These are phyloP conservation scores for Syzygium jambos DNA, from an alignment of 345 rosid genomes.

Conservation along the genomic window DNA sequence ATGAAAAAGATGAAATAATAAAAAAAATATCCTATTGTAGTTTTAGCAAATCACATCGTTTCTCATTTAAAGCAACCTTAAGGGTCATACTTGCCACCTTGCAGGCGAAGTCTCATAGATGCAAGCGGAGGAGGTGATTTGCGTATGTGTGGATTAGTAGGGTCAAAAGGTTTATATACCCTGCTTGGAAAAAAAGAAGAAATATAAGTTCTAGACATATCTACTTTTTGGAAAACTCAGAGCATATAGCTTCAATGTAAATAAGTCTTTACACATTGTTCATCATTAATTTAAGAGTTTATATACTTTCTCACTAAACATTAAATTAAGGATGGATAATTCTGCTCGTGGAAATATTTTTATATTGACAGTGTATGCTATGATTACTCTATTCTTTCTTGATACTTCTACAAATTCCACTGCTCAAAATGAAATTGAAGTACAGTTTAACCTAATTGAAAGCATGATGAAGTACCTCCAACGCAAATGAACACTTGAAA, in stretches of 20 bases:
- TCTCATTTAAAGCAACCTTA: not conserved
- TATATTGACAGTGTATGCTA: not conserved
- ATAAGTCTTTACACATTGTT: not conserved
- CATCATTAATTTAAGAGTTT: not conserved
- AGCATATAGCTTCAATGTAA: not conserved
- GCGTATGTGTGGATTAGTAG: not conserved
- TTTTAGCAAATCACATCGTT: not conserved
- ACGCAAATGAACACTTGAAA: not conserved
- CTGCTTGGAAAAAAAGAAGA: not conserved
- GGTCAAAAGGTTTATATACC: not conserved
- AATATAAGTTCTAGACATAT: not conserved
- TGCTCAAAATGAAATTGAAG: not conserved
- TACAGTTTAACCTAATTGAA: not conserved
- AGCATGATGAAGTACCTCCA: not conserved
- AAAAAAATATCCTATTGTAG: not conserved
- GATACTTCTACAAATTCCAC: not conserved
- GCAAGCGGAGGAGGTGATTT: not conserved
- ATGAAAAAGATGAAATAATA: not conserved
- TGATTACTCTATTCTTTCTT: not conserved
- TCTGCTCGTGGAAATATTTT: not conserved
- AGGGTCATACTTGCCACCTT: not conserved
- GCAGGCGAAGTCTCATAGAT: rapidly evolving
- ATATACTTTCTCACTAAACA: not conserved
- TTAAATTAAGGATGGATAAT: not conserved
- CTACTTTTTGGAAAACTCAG: not conserved